phyloP scores from a whole-genome alignment of 495 filamentous ascomycete species.

The Aspergillus haitiensis region DNA sequence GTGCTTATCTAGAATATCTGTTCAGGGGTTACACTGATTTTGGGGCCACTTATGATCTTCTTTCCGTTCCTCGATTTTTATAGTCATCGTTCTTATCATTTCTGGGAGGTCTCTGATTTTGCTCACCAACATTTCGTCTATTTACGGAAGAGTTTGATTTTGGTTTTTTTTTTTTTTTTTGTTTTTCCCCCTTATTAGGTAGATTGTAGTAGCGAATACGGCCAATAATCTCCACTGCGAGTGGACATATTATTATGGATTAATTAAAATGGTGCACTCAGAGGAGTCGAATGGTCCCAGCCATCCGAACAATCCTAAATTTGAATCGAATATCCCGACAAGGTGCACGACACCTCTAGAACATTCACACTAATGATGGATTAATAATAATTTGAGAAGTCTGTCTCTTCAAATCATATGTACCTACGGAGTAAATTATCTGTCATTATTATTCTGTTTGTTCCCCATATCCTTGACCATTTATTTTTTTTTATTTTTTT shows the following conservation, averaged over 20 bases:
- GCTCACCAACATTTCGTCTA: neutral
- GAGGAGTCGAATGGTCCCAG: too few relatives aligned
- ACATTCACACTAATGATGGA: too few relatives aligned
- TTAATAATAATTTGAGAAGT: too few relatives aligned
- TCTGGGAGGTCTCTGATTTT: neutral
- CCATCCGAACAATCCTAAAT: too few relatives aligned
- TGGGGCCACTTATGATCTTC: neutral
- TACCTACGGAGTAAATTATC: too few relatives aligned
- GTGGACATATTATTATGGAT: too few relatives aligned
- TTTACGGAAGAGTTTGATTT: neutral
- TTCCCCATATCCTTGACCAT: too few relatives aligned
- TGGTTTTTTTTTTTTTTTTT: neutral
- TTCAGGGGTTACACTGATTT: conserved; percentile 13
- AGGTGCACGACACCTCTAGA: too few relatives aligned
- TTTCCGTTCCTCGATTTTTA: neutral
- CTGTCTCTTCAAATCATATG: too few relatives aligned
- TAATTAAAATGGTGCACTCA: too few relatives aligned
- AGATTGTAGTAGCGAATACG: neutral
- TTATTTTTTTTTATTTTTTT: neutral
- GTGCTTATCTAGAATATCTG: conserved; percentile 14
- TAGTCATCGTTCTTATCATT: neutral
- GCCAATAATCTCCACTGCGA: neutral
- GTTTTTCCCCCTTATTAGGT: neutral
- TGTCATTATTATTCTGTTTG: too few relatives aligned
- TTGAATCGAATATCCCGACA: too few relatives aligned